Base-by-base conservation (phyloP, 805 yeast genomes). In the Teunomyces stri region DNA sequence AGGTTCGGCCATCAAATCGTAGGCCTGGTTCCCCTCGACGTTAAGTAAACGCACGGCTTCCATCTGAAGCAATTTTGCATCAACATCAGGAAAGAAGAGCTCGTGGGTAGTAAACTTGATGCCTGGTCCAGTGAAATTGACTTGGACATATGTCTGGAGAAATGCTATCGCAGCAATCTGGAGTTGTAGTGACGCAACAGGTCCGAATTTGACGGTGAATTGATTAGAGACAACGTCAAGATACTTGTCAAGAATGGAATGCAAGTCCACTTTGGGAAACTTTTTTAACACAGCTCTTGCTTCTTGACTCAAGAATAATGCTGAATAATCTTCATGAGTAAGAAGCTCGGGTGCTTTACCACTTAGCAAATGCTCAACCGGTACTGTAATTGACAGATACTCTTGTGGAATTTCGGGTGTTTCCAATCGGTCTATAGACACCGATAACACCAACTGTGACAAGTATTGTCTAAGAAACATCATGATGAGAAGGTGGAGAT, bases 91-190 rank as follows among this genome's bases (percentile, higher is more conserved):
- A 47, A 72, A 70, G 47, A 64, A 54, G n/a, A 57, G 42, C n/a
- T 67, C 58, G 30, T 58, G 57, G 4, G 75, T 55, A 3, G 63
- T 65, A 18, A 70, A 54, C 4, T 75, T 74, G 2, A 81, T 57
- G 21, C 78, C 75, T 4, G 97, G 97, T 6, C 97, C 97, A 0
- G 96, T 88, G 64, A 76, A 88, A 62, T 91, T 91, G 43, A 78
- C 65, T 61, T 89, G 95, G 12, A 87, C 68, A 59, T 86, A 91
- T 1, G 79, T 60, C 59, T 89, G 90, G 21, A 89, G 66, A 3
- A 81, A 66, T 1, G 85, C 75, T 50, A 88, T 74, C 2, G 88
- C 87, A 13, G 76, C 38, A n/a, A 70, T 48, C 42, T 66, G 74
- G 29, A 64, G 51, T 36, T 65, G 64, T 13, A 61, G 18, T 1